Evolutionary conservation across 805 yeast genomes (phyloP), one percentile per base, ranked within the genome.

Genomic region (Kregervanrija fluxuum): DNA sequence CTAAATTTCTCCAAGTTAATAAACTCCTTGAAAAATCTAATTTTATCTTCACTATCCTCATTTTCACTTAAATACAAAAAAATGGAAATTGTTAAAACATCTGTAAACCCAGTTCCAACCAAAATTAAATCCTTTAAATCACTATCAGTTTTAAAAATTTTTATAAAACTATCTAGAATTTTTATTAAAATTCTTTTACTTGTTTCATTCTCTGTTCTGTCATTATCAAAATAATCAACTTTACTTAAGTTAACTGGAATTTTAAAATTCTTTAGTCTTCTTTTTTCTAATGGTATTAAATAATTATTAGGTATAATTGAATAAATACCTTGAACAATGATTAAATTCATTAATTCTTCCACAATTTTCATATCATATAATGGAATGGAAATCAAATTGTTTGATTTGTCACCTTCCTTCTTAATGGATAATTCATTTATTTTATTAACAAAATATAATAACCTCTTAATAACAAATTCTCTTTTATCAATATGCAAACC

Each of bases 311-410:
- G 75, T 1, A 87, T 49, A 41, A 77, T 74, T 0, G 89, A 77
- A 52, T 82, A 83, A 0, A 91, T 69, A 0, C 95, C 90, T 50
- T 80, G 82, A 1, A 83, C 62, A 0, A 89, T 76, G 2, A 90
- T 68, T 10, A 83, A 46, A 50, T 81, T 83, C 14, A 84, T 61
- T 37, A 91, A 57, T 16, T 71, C 74, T 33, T 84, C 82, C 45
- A 93, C 75, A 4, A 77, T 73, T 57, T 80, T 84, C 73, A 91
- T 80, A 59, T 93, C 98, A 54, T 87, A 89, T 9, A 91, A 68
- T 0, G 97, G 86, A 12, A 91, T 81, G 8, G 83, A 68, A 10
- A 85, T 69, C 41, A 75, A 51, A 22, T 22, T 40, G 64, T 58
- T 36, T 54, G 49, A 37, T 9, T 40, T 51, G 46, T 70, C 69